Evolutionary conservation across 169 alveolate genomes (phyloP), one percentile per base, ranked within the genome.

Genomic region (Eimeria maxima): DNA sequence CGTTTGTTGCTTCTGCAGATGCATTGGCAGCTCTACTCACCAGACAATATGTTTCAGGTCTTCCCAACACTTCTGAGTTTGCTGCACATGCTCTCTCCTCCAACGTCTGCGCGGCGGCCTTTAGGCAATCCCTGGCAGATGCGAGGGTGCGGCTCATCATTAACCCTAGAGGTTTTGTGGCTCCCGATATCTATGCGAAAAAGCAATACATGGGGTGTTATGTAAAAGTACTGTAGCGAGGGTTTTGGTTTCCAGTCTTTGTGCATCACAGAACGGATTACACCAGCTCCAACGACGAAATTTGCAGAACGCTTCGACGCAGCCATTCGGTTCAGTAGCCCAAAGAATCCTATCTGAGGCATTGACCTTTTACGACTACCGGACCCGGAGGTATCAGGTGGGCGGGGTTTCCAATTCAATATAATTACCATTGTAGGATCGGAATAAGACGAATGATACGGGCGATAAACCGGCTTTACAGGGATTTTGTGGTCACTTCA

Each of bases 321-420:
- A 87, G 14, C 24, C 93, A 4, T 63, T 63, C 44, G 93, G 83
- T 47, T 42, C 81, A 22, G 13, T 63, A 29, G 81, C 60, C 57
- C 81, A 63, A 63, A 18, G 42, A 33, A 22, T 87, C 63, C 65
- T 87, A 2, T 57, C 83, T 57, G 50, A 87, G n/a, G 93, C 93
- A 55, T 65, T 87, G 47, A 47, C 81, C 81, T 42, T 33, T 2
- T 87, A 87, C 83, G 93, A 87, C 50, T 63, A 57, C 78, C 93
- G 33, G 33, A 87, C 93, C 44, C 93, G 93, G 93, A 69, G 67
- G 80, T 87, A 63, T 29, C 93, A 87, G 93, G 93, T 87, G 60
- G 8, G 93, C 50, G 27, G 24, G 38, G 42, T 18, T 38, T 16
- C 27, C 55, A 60, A 14, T 38, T 33, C 63, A 83, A 42, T 60